phyloP scores from a whole-genome alignment of 176 grass and related monocot genomes.

The Hsuehochloa calcarea region DNA sequence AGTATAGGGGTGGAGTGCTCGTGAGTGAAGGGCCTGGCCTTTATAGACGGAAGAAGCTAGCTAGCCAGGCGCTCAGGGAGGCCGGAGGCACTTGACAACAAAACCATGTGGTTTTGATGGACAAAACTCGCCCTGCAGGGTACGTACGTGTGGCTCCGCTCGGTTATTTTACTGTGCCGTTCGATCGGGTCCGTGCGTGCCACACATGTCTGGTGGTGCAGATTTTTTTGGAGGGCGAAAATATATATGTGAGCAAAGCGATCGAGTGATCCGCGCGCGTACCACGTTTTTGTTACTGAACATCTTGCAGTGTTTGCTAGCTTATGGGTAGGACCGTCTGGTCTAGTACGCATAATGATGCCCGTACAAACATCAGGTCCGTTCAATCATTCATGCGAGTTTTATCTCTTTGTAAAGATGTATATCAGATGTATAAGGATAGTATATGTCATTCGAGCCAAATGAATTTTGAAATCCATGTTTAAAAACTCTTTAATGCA shows the following conservation, averaged over 20 bases:
- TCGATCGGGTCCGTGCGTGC: not conserved
- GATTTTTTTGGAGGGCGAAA: not conserved
- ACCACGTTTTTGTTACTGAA: not conserved
- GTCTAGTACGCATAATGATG: not conserved
- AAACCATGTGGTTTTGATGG: not conserved
- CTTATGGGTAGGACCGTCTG: not conserved
- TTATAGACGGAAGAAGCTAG: constrained; percentile 26
- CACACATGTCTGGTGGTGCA: too few species aligned
- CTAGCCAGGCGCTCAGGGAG: not conserved
- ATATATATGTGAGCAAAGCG: not conserved
- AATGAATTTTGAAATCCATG: not conserved
- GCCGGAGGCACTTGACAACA: not conserved
- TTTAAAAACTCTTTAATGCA: not conserved
- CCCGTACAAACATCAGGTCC: not conserved
- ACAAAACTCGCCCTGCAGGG: not conserved
- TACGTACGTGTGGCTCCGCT: not conserved
- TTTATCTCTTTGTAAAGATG: too few species aligned
- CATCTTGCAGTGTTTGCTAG: not conserved
- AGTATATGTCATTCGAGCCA: too few species aligned
- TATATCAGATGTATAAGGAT: too few species aligned
- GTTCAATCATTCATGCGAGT: constrained; percentile 9
- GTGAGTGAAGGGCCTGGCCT: not conserved
- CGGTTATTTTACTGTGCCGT: not conserved
- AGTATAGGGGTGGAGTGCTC: not conserved
- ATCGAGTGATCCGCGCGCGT: not conserved